A percentile compares a stretch with the other conserved stretches of the same genome.
Conservation (phyloP, 2,329 filamentous ascomycete species). For the Trichoderma lentiforme region DNA sequence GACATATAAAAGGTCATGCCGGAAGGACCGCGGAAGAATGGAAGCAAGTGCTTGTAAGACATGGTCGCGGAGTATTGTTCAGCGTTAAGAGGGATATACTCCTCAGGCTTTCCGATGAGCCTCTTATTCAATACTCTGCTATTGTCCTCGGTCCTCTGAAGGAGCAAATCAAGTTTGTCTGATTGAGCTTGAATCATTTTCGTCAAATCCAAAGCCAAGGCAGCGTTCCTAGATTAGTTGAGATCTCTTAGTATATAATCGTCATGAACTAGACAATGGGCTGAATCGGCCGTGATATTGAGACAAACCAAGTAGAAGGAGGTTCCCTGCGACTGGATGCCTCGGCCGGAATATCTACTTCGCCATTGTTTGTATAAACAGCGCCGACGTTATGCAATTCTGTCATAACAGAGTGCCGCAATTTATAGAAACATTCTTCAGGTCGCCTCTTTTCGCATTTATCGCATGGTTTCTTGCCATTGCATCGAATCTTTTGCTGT, state of each 20-base stretch:
- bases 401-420: background rate
- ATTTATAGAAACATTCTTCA: background rate
- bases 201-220: background rate
- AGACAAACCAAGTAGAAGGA: background rate
- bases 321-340: background rate
- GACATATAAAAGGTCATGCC: background rate
- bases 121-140: background rate
- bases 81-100: background rate
- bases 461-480: background rate
- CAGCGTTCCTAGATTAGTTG: background rate
- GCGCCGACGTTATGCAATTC: background rate
- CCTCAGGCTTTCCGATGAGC: background rate
- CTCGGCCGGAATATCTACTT: background rate
- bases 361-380: background rate
- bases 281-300: background rate
- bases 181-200: background rate
- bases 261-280: background rate
- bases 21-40: background rate
- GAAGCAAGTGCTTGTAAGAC: background rate
- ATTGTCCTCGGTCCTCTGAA: background rate
- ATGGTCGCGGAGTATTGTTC: background rate
- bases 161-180: background rate
- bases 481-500: background rate
- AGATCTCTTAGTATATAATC: background rate
- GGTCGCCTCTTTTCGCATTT: background rate